Evolutionary conservation across 2,329 filamentous ascomycete species (phyloP), one percentile per base, ranked within the genome.

Genomic region (Diaporthe eres): DNA sequence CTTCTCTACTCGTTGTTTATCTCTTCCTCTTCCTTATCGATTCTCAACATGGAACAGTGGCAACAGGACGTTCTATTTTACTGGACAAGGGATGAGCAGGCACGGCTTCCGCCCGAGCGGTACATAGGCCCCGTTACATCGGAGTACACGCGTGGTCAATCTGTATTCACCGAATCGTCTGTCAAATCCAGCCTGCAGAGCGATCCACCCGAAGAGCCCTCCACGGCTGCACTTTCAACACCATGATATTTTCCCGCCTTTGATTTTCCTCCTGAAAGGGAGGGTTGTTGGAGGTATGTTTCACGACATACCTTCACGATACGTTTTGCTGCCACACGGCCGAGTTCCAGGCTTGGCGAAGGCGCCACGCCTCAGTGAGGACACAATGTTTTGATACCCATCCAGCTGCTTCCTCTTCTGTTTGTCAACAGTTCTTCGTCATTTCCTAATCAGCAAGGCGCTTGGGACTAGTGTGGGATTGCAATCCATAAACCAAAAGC

Each of bases 1-100:
- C 79, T 87, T 3, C 82, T 90, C 10, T 85, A 86, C 76, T 79
- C 82, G 13, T 81, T 83, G 8, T 86, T 85, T 70, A 79, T 81
- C 17, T 74, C 77, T 7, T 76, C 55, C 8, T 68, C 61, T 37
- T 67, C 51, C 7, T 78, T 85, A 22, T 79, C 79, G 25, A 82
- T 86, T 22, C 78, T 81, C 12, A 83, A 85, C 74, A 57, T 81
- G 10, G 77, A 80, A 25, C 79, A 79, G n/a, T 88, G 86, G 86
- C 85, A 88, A 76, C 79, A 82, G 39, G 83, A 86, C 37, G 85
- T 87, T 2, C 80, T 87, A 25, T 79, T 81, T 37, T 82, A 82
- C 72, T 88, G 86, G 86, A 80, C 83, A 31, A 79, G 79, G 31
- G 86, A 88, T 58, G 81, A 82, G 28, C 78, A 79, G 60, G 79